Evolutionary conservation across 2,329 filamentous ascomycete genomes (phyloP), one percentile per base, ranked within the genome.

Genomic region (Neospermospora avenae): DNA sequence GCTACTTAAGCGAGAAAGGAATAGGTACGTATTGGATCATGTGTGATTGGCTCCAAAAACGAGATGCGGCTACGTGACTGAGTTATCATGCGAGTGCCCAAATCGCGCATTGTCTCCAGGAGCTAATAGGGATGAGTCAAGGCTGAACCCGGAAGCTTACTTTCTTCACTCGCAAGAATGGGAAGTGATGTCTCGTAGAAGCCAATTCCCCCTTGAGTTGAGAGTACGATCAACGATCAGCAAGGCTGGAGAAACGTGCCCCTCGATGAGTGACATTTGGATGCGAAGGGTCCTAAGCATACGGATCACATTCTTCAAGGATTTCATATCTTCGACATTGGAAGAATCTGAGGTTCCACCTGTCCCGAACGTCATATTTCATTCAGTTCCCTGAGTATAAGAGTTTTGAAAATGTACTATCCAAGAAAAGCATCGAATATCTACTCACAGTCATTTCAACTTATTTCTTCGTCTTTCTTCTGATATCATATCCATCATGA

Each of bases 401-500:
- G 24, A 54, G 35, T 22, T 14, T 13, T 31, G 1, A 11, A 24
- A 10, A 20, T 53, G 20, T 25, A 22, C 28, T 44, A 22, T 58
- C 20, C 18, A 31, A 6, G 13, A 2, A 18, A 18, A 18, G 18
- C 18, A 25, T 28, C 35, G 28, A 20, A 11, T 8, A 3, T 11
- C 3, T 42, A 13, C 8, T 25, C 22, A 28, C 14, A 54, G n/a
- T 46, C 13, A 10, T 35, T 44, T 22, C 41, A 49, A 4, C 51
- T 54, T 35, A 51, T 28, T 18, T 35, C 37, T 55, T 16, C 16
- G 14, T 44, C 31, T 28, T 16, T 49, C 41, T 24, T 42, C 51
- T 25, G 13, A 18, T n/a, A 22, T 24, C 24, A 28, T 34, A 6
- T 52, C 11, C 37, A 57, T 10, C 5, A 63, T 60, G 57, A 63